Conservation (phyloP, 352 stramenopile genomes). For the Globisporangium irregulare region DNA sequence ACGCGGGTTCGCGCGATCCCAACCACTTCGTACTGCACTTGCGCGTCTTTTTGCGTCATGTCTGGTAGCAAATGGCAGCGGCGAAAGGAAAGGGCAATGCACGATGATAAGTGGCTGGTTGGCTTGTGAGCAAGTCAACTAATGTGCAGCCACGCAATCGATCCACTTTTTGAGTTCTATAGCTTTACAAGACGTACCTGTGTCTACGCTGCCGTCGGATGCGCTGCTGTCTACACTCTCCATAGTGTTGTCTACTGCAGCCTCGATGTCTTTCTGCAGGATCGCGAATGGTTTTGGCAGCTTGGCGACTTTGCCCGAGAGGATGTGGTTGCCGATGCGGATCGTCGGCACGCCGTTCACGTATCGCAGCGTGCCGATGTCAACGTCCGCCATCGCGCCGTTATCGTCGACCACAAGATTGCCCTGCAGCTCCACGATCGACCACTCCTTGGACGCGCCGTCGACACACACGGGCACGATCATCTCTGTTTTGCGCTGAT, state of each 20-base stretch:
- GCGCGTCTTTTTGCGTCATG: background rate
- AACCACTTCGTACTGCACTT: constrained; percentile 66
- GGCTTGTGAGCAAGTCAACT: too few relatives aligned
- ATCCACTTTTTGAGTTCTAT: too few relatives aligned
- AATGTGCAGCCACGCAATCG: too few relatives aligned
- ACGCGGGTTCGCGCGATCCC: constrained; percentile 76
- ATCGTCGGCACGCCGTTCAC: constrained; percentile 64
- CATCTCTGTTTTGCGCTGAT: constrained; percentile 29
- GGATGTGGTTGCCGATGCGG: constrained; percentile 81
- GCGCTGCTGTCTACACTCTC: background rate
- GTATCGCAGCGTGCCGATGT: constrained; percentile 72
- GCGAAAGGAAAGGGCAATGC: background rate
- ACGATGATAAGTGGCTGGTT: too few relatives aligned
- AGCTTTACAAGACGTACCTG: constrained; percentile 6
- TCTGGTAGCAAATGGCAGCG: background rate
- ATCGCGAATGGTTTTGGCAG: constrained; percentile 78
- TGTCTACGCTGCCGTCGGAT: background rate
- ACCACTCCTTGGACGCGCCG: constrained; percentile 69
- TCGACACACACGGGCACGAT: constrained; percentile 66
- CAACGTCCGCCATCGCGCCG: constrained; percentile 31
- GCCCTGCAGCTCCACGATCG: constrained; percentile 80
- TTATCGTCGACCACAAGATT: constrained; percentile 48
- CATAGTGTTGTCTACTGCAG: background rate
- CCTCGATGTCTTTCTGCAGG: constrained; percentile 42
- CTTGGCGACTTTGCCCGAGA: constrained; percentile 65